These are phyloP conservation scores for Colletotrichum lupini DNA, from an alignment of 2,329 filamentous ascomycete genomes.

Conservation along the genomic window DNA sequence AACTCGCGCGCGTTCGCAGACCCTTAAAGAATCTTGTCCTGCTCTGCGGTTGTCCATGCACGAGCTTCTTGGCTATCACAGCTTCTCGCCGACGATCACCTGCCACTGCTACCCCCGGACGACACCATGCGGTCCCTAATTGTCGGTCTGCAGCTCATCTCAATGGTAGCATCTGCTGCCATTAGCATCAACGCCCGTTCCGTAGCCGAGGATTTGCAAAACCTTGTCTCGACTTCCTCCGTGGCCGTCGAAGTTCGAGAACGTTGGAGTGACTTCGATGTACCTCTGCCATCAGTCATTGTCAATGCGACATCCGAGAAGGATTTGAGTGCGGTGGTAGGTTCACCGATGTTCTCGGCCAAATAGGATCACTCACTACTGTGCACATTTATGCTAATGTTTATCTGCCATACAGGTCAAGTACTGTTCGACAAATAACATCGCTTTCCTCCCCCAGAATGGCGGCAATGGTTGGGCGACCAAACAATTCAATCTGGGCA, in stretches of 20 bases:
- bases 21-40: neutral
- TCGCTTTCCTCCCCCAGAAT: constrained; percentile 34
- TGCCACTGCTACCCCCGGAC: neutral
- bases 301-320: constrained; percentile 34
- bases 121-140: constrained; percentile 20
- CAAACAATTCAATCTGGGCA: constrained; percentile 25
- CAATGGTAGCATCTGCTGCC: constrained; percentile 16
- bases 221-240: constrained; percentile 6
- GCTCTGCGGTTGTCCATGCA: neutral
- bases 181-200: constrained; percentile 19
- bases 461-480: constrained; percentile 37
- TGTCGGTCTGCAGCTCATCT: constrained; percentile 18
- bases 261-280: constrained; percentile 36
- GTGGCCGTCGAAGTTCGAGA: constrained; percentile 17
- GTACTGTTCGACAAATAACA: constrained; percentile 14
- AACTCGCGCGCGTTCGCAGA: neutral
- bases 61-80: neutral
- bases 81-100: constrained; percentile 2
- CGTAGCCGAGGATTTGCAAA: constrained; percentile 14
- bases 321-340: constrained; percentile 34
- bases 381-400: neutral
- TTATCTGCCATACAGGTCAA: constrained; percentile 3
- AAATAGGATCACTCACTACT: neutral
- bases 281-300: constrained; percentile 36
- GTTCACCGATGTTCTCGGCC: neutral